Evolutionary conservation across 305 asterid species (phyloP).

Genomic region (Fraxinus albicans): DNA sequence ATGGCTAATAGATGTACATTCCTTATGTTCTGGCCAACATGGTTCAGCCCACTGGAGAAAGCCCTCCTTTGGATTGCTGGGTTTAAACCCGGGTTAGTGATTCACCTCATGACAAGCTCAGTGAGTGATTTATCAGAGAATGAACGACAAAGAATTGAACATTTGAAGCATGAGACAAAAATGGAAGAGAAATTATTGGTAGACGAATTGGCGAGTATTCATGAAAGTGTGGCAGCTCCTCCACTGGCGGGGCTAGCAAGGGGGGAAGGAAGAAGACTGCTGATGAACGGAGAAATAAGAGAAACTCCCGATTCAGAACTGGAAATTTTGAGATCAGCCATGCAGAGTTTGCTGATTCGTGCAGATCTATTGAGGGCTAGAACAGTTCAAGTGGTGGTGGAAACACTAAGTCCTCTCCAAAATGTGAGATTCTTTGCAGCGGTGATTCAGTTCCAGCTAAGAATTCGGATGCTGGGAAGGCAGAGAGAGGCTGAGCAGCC

Average conservation of each 20-base stretch:
- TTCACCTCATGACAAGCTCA: background rate
- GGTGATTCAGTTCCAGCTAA: slow-evolving; percentile 24
- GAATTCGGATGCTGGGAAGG: slow-evolving; percentile 25
- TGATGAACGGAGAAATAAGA: background rate
- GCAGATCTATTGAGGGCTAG: slow-evolving; percentile 32
- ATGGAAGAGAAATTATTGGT: slow-evolving; percentile 2
- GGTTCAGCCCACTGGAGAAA: slow-evolving; percentile 25
- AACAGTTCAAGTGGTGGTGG: slow-evolving; percentile 26
- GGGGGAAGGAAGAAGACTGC: background rate
- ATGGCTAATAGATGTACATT: slow-evolving; percentile 22
- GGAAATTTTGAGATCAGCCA: slow-evolving; percentile 1
- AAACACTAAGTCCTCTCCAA: slow-evolving; percentile 27
- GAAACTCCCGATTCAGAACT: background rate
- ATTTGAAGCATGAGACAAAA: slow-evolving; percentile 6
- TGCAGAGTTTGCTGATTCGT: slow-evolving; percentile 15
- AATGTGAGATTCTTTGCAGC: slow-evolving; percentile 25
- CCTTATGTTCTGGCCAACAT: slow-evolving; percentile 25
- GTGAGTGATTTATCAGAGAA: slow-evolving; percentile 22
- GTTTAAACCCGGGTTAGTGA: slow-evolving; percentile 27
- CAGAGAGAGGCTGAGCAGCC: slow-evolving; percentile 20
- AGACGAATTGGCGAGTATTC: slow-evolving; percentile 21
- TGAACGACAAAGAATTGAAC: slow-evolving; percentile 14
- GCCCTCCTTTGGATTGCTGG: slow-evolving; percentile 26
- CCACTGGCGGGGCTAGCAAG: slow-evolving; percentile 2
- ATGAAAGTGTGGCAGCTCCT: slow-evolving; percentile 27